Evolutionary conservation across 352 stramenopile genomes (phyloP).

Genomic region (Elongisporangium anandrum): DNA sequence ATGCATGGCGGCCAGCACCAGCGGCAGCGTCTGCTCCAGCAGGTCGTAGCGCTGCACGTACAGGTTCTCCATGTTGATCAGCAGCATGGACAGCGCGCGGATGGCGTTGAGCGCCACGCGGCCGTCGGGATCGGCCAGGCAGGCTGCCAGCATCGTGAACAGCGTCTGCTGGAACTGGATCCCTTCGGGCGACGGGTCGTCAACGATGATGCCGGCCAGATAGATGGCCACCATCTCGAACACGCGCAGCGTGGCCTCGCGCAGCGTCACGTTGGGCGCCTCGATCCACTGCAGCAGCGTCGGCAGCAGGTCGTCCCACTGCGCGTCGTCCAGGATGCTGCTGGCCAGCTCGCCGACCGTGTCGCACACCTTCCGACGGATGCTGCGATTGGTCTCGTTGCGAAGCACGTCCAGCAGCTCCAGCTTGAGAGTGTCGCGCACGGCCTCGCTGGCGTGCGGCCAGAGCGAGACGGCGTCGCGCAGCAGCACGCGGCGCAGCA

Average conservation of each 20-base stretch:
- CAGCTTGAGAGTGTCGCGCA: slow-evolving; percentile 45
- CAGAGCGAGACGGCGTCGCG: slow-evolving; percentile 77
- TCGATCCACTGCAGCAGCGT: slow-evolving; percentile 64
- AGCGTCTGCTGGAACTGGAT: slow-evolving; percentile 44
- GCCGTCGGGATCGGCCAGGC: slow-evolving; percentile 48
- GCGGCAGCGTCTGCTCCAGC: slow-evolving; percentile 38
- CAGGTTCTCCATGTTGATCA: slow-evolving; percentile 69
- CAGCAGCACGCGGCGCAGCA: slow-evolving; percentile 72
- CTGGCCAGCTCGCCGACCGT: slow-evolving; percentile 78
- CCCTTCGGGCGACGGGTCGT: slow-evolving; percentile 15
- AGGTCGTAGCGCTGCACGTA: slow-evolving; percentile 49
- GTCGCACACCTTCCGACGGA: slow-evolving; percentile 81
- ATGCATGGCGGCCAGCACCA: slow-evolving; percentile 54
- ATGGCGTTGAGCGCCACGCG: slow-evolving; percentile 69
- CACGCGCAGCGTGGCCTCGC: slow-evolving; percentile 68
- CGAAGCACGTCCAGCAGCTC: slow-evolving; percentile 62
- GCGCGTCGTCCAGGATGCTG: slow-evolving; percentile 73
- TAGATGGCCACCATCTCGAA: slow-evolving; percentile 83
- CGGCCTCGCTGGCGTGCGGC: slow-evolving; percentile 44
- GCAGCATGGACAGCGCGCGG: slow-evolving; percentile 65
- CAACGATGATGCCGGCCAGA: slow-evolving; percentile 46
- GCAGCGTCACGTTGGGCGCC: slow-evolving; percentile 38
- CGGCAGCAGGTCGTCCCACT: slow-evolving; percentile 73
- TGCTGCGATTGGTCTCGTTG: slow-evolving; percentile 61
- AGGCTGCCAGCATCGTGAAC: slow-evolving; percentile 41